phyloP scores from a whole-genome alignment of 805 yeast genomes.

The Saccharomycopsis oosterbeekiorum region DNA sequence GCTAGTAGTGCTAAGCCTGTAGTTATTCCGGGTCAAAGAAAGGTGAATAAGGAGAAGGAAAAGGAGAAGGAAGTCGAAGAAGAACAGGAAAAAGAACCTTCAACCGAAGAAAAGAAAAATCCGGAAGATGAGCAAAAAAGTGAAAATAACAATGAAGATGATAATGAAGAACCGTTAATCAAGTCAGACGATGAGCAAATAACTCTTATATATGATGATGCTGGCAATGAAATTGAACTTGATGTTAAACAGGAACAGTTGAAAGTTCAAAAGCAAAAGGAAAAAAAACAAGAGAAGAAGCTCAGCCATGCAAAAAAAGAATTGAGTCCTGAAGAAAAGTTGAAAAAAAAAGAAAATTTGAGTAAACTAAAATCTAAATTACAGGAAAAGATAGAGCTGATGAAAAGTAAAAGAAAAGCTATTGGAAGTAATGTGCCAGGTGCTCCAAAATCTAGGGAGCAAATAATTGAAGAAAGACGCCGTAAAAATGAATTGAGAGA shows the following conservation, averaged over 20 bases:
- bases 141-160: slow-evolving; percentile 21
- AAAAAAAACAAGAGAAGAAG: slow-evolving; percentile 30
- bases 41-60: slow-evolving; percentile 14
- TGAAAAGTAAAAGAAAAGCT: slow-evolving; percentile 82
- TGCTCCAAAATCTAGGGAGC: slow-evolving; percentile 79
- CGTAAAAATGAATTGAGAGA: slow-evolving; percentile 28
- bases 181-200: slow-evolving; percentile 22
- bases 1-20: slow-evolving; percentile 43
- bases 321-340: slow-evolving; percentile 39
- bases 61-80: slow-evolving; percentile 20
- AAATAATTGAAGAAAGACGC: slow-evolving; percentile 58
- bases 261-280: slow-evolving; percentile 19
- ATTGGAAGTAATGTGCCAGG: slow-evolving; percentile 77
- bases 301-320: slow-evolving; percentile 23
- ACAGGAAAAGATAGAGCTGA: slow-evolving; percentile 54
- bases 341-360: slow-evolving; percentile 42
- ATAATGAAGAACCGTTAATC: slow-evolving; percentile 22
- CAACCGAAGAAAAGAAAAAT: slow-evolving; percentile 22
- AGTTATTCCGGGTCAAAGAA: slow-evolving; percentile 28
- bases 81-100: too few species aligned
- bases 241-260: slow-evolving; percentile 11
- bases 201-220: slow-evolving; percentile 58
- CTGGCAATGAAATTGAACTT: slow-evolving; percentile 41
- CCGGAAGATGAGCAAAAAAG: slow-evolving; percentile 16
- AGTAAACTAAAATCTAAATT: slow-evolving; percentile 69